Evolutionary conservation across 2,329 filamentous ascomycete genomes (phyloP).

Genomic region (Neobulgaria alba): DNA sequence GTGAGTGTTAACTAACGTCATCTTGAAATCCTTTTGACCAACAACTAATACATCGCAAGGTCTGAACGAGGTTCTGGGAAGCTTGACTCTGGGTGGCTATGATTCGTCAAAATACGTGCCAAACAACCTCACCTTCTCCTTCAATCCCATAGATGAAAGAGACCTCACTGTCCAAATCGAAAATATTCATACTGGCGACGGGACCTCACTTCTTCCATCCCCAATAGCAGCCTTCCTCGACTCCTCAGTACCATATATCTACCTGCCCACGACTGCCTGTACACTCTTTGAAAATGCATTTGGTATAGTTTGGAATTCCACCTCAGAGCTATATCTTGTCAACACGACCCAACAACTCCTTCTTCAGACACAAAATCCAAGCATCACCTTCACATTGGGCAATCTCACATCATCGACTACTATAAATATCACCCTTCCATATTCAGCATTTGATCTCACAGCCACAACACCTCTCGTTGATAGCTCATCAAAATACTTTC

Average conservation of each 20-base stretch:
- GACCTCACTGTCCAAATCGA: constrained; percentile 32
- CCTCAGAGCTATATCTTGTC: constrained; percentile 28
- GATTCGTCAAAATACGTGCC: constrained; percentile 31
- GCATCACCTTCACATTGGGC: constrained; percentile 29
- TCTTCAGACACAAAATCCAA: constrained; percentile 23
- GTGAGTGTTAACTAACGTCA: constrained; percentile 20
- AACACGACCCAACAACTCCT: constrained; percentile 17
- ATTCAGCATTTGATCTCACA: constrained; percentile 29
- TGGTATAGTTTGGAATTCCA: constrained; percentile 29
- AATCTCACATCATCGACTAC: constrained; percentile 14
- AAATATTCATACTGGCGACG: not conserved
- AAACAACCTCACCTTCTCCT: constrained; percentile 30
- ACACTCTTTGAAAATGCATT: constrained; percentile 28
- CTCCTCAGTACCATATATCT: constrained; percentile 32
- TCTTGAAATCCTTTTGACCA: no score
- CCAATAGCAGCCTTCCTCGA: constrained; percentile 28
- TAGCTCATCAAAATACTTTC: constrained; percentile 28
- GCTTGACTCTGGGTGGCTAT: constrained; percentile 34
- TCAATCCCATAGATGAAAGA: constrained; percentile 31
- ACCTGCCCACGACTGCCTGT: constrained; percentile 30
- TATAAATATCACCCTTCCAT: constrained; percentile 28
- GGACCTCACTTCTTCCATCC: constrained; percentile 26
- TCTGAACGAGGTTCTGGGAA: constrained; percentile 28
- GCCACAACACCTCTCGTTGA: constrained; percentile 26
- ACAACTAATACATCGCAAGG: constrained; percentile 3